phyloP scores from a whole-genome alignment of 1,284 basidiomycete species.

The Tilletiopsis washingtonensis region DNA sequence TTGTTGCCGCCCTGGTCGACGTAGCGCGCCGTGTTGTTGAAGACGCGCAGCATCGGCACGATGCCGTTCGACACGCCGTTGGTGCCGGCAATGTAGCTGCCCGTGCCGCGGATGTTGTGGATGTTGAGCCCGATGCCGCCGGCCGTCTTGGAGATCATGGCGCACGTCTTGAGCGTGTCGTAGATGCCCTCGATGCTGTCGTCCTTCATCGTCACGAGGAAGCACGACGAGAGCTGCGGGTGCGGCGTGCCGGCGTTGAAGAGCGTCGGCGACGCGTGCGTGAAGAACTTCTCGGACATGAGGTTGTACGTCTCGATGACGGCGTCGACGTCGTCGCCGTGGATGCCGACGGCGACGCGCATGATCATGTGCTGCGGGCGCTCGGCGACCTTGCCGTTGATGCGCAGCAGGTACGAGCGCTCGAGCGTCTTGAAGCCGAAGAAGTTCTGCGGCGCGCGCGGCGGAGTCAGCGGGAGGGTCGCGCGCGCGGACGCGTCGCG shows the following conservation, averaged over 20 bases:
- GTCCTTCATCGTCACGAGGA: conserved; percentile 96
- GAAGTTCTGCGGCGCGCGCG: conserved; percentile 53
- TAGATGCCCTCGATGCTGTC: conserved; percentile 99
- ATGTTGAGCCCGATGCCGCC: conserved; percentile 96
- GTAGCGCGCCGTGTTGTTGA: conserved; percentile 96
- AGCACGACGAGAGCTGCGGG: conserved; percentile 93
- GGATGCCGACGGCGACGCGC: conserved; percentile 97
- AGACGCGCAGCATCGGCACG: conserved; percentile 97
- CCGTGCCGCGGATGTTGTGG: conserved; percentile 93
- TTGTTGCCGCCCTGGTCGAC: conserved; percentile 99
- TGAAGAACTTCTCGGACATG: conserved; percentile 83
- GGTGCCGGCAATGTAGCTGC: conserved; percentile 77
- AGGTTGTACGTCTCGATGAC: conserved; percentile 74
- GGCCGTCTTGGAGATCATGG: conserved; percentile 98
- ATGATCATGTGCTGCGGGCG: conserved; percentile 99
- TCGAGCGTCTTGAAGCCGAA: conserved; percentile 99
- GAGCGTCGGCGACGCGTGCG: conserved; percentile 93
- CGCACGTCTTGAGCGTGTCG: conserved; percentile 95
- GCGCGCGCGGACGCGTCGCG: too few species aligned
- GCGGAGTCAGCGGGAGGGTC: too few species aligned
- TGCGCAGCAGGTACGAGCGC: conserved; percentile 89
- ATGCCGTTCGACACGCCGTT: conserved; percentile 99
- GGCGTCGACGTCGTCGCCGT: conserved; percentile 79
- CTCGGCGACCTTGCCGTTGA: conserved; percentile 91
- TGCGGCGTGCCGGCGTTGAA: conserved; percentile 98